These are phyloP conservation scores for Erysimum cheiranthoides DNA, from an alignment of 345 rosid species.

Conservation along the genomic window DNA sequence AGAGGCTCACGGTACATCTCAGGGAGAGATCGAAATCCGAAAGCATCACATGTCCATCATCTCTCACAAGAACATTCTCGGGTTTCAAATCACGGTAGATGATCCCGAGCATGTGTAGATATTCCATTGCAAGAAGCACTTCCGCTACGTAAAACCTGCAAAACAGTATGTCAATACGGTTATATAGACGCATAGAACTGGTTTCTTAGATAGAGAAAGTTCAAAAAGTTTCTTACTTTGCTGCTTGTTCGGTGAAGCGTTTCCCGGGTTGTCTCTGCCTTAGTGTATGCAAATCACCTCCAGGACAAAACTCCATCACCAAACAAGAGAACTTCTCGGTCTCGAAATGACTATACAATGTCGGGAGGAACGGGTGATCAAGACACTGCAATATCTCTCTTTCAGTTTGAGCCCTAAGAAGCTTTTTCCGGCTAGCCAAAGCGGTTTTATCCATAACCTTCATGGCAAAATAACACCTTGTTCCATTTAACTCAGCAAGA, in stretches of 20 bases:
- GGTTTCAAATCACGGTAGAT: conserved; percentile 88
- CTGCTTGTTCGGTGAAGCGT: conserved; percentile 81
- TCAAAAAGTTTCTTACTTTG: conserved; percentile 55
- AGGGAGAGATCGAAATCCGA: conserved; percentile 90
- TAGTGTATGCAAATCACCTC: conserved; percentile 87
- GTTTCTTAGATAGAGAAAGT: conserved; percentile 16
- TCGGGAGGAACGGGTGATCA: conserved; percentile 88
- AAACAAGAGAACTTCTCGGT: conserved; percentile 84
- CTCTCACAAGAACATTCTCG: conserved; percentile 89
- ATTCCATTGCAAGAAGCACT: conserved; percentile 81
- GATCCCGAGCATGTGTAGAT: conserved; percentile 89
- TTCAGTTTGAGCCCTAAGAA: conserved; percentile 83
- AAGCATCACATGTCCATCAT: conserved; percentile 90
- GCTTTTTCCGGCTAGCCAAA: conserved; percentile 77
- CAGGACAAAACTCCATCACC: conserved; percentile 91
- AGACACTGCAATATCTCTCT: conserved; percentile 75
- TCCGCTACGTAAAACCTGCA: conserved; percentile 86
- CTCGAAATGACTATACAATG: conserved; percentile 80
- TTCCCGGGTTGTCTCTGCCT: conserved; percentile 86
- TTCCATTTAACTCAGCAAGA: conserved; percentile 74
- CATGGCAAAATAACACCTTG: conserved; percentile 78
- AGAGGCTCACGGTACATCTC: conserved; percentile 65
- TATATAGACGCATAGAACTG: not conserved
- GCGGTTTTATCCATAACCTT: conserved; percentile 82
- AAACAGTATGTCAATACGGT: conserved; percentile 2